Conservation (phyloP, 1,284 basidiomycete species). For the Afroboletus lepidellus region DNA sequence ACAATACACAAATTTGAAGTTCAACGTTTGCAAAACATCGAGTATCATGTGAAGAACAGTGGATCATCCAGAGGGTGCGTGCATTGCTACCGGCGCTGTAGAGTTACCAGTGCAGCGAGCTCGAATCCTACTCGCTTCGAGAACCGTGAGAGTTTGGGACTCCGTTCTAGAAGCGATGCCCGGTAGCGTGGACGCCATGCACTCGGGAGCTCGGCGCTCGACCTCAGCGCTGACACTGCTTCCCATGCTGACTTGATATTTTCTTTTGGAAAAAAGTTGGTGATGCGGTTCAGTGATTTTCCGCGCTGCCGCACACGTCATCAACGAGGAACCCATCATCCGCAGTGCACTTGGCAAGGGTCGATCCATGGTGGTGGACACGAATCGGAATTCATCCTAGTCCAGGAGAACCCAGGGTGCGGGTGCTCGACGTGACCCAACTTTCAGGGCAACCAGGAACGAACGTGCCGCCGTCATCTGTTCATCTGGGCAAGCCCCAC, state of each 20-base stretch:
- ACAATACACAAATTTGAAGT: slow-evolving; percentile 5
- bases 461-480: not conserved
- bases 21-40: not conserved
- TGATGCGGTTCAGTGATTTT: not conserved
- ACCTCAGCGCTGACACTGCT: not conserved
- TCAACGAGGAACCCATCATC: not conserved
- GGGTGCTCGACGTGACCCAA: not conserved
- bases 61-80: not conserved
- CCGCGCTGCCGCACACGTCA: no score
- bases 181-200: not conserved
- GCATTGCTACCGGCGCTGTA: not conserved
- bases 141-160: slow-evolving; percentile 7
- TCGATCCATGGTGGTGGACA: not conserved
- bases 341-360: not conserved
- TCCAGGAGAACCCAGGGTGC: not conserved
- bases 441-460: not conserved
- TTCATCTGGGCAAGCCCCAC: not conserved
- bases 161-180: not conserved
- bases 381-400: not conserved
- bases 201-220: not conserved
- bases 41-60: slow-evolving; percentile 16
- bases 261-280: not conserved
- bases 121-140: not conserved
- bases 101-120: no score
- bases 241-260: not conserved